Evolutionary conservation across 441 rosid genomes (phyloP), one percentile per base, ranked within the genome.

Genomic region (Raphanus hybrid): DNA sequence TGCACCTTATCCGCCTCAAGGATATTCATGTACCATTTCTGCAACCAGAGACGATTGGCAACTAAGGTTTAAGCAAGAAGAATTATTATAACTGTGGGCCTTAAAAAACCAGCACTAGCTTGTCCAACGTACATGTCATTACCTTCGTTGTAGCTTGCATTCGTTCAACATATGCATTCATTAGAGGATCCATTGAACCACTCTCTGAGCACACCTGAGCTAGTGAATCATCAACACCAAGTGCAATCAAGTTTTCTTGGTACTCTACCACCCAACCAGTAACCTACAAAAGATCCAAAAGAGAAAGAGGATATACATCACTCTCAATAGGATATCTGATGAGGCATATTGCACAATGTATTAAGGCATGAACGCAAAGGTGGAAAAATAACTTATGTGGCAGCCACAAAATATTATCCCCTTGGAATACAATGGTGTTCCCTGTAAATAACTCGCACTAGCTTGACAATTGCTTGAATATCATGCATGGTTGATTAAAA

Each of bases 211-310:
- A 94, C 80, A 94, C 98, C 89, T 96, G 98, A 77, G 99, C 98
- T 65, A 96, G 91, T 63, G 97, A 84, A 79, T 96, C 99, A 80
- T 94, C 98, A 84, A 96, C 98, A 69, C 99, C 99, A 82, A 96
- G 99, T 62, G 89, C 99, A 75, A 96, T 88, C 77, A 94, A 80
- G 85, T 86, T 96, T 63, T 96, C 98, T 91, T 96, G 99, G 85
- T 91, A 96, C 75, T 94, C 98, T 78, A 96, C 98, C n/a, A 94
- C 98, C 99, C 99, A 96, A 67, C 99, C 96, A 78, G 98, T 96
- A 11, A 96, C 98, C 98, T 96, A 81, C 60, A 76, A 64, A 68
- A 74, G 75, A 82, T 48, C 70, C 75, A 83, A 59, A 64, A 26
- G 80, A 84, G 39, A 85, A 74, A 64, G 39, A 73, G 55, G 71